Conservation (phyloP, 768 basidiomycete genomes). For the Leccinum sublutescens region DNA sequence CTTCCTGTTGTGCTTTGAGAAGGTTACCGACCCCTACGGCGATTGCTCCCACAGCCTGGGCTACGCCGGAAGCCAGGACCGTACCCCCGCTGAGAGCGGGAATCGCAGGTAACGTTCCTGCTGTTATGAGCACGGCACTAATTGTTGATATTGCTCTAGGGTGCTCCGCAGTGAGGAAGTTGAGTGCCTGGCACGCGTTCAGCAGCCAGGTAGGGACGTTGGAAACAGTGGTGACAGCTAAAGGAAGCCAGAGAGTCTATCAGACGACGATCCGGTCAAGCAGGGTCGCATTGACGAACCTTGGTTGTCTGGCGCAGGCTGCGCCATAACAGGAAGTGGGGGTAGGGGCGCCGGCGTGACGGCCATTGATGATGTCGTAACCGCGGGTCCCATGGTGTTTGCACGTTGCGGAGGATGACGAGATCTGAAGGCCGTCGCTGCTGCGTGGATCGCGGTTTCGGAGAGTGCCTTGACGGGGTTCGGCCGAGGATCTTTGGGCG, state of each 20-base stretch:
- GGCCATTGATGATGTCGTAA: conserved; percentile 12
- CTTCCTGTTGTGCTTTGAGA: conserved; percentile 49
- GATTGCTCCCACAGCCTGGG: conserved; percentile 76
- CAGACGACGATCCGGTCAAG: background rate
- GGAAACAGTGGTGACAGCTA: conserved; percentile 44
- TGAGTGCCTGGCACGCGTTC: conserved; percentile 73
- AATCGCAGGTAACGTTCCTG: conserved; percentile 70
- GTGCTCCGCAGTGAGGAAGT: conserved; percentile 71
- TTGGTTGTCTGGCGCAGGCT: conserved; percentile 14
- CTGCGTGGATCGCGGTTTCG: conserved; percentile 31
- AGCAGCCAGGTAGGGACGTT: conserved; percentile 75
- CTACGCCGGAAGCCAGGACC: conserved; percentile 67
- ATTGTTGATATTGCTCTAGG: conserved; percentile 73
- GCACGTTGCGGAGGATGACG: conserved; percentile 31
- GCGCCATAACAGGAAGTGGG: conserved; percentile 20
- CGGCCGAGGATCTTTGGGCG: conserved; percentile 33
- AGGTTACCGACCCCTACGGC: conserved; percentile 69
- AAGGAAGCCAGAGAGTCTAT: background rate
- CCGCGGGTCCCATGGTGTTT: conserved; percentile 28
- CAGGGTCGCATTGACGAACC: conserved; percentile 11
- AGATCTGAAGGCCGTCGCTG: conserved; percentile 27
- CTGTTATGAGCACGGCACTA: conserved; percentile 76
- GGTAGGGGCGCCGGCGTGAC: conserved; percentile 10
- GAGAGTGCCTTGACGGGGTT: conserved; percentile 36
- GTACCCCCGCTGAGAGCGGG: conserved; percentile 72